A percentile compares a stretch with the other conserved stretches of the same genome.
Evolutionary conservation across 78 protist genomes (phyloP).

Genomic region (Cavenderia fasciculata): DNA sequence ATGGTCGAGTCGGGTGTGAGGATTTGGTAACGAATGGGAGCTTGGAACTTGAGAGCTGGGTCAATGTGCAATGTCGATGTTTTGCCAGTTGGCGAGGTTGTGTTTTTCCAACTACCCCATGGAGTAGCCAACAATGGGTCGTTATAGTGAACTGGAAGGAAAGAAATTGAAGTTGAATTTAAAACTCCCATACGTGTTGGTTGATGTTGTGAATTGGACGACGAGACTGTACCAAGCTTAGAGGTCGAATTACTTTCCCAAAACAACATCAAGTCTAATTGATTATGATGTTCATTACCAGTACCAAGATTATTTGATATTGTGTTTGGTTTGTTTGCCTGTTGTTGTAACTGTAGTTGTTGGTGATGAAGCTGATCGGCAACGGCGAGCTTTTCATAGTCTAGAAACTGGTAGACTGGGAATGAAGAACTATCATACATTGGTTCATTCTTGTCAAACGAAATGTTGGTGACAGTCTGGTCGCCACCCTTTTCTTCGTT

Average conservation of each 20-base stretch:
- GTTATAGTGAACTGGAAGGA: conserved; percentile 51
- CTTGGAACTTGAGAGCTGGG: conserved; percentile 23
- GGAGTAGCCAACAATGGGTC: conserved; percentile 38
- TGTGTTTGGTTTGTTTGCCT: neutral
- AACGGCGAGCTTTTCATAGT: conserved; percentile 37
- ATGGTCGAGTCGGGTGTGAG: neutral
- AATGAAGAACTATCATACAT: conserved; percentile 65
- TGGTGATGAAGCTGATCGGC: neutral
- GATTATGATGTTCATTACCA: conserved; percentile 55
- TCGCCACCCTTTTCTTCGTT: neutral
- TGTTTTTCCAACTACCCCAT: conserved; percentile 68
- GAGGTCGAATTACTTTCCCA: conserved; percentile 48
- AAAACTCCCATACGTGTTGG: conserved; percentile 49
- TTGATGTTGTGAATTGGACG: neutral
- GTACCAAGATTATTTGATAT: conserved; percentile 1
- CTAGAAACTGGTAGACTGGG: conserved; percentile 50
- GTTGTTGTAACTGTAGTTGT: neutral
- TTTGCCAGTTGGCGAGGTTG: conserved; percentile 67
- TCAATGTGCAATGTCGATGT: neutral
- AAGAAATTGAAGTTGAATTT: conserved; percentile 56
- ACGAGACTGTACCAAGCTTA: too few species aligned
- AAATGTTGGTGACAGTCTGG: conserved; percentile 35
- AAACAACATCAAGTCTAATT: conserved; percentile 28
- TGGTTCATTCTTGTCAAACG: conserved; percentile 41
- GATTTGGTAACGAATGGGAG: conserved; percentile 46